Evolutionary conservation across 352 stramenopile species (phyloP).

Genomic region (Globisporangium ultimum): DNA sequence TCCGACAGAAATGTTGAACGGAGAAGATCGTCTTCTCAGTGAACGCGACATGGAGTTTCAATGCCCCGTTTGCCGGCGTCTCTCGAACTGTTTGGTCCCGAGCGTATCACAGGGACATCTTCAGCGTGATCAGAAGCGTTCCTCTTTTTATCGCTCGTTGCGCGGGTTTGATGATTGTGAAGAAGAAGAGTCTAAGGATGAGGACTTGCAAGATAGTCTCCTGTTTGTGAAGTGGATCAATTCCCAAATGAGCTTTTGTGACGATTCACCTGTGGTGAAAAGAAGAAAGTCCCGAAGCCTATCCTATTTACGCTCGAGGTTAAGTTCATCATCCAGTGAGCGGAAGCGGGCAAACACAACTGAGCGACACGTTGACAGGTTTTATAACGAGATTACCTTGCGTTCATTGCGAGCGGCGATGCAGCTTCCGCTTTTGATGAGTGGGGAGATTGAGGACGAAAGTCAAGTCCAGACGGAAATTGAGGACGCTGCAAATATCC

Average conservation of each 20-base stretch:
- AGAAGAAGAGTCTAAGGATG: constrained; percentile 37
- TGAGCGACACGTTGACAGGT: constrained; percentile 43
- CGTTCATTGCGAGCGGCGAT: constrained; percentile 38
- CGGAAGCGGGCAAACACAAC: constrained; percentile 28
- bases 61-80: constrained; percentile 70
- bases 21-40: constrained; percentile 62
- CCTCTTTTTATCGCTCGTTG: not conserved
- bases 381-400: constrained; percentile 52
- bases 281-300: constrained; percentile 33
- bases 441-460: constrained; percentile 39
- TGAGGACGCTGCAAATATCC: constrained; percentile 38
- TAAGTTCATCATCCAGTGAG: constrained; percentile 30
- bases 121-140: constrained; percentile 1
- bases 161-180: constrained; percentile 15
- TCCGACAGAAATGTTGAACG: constrained; percentile 34
- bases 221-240: constrained; percentile 49
- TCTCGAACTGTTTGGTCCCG: constrained; percentile 75
- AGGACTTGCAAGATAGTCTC: constrained; percentile 23
- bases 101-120: constrained; percentile 21
- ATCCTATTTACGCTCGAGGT: constrained; percentile 34
- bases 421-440: constrained; percentile 50
- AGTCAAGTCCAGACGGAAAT: constrained; percentile 46
- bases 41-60: constrained; percentile 73
- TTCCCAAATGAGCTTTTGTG: constrained; percentile 48
- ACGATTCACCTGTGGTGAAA: constrained; percentile 35